Evolutionary conservation across 1,139 yeast species (phyloP), one percentile per base, ranked within the genome.

Genomic region (Geotrichum fermentans): DNA sequence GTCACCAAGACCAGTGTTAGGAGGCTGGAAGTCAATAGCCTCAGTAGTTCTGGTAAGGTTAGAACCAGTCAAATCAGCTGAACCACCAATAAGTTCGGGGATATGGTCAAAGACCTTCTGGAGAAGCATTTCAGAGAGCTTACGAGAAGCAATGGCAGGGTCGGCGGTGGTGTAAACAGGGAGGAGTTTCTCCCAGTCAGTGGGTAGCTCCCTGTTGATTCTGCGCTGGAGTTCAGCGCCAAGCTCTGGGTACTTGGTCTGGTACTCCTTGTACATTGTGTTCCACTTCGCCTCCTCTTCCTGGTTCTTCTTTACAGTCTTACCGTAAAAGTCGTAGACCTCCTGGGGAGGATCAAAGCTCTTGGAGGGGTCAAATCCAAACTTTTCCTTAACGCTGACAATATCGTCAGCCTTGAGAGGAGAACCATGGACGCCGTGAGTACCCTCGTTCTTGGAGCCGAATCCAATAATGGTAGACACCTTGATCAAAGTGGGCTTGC

Each of bases 61-160:
- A 55, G 98, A 92, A 59, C 96, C 95, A 56, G 98, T 92, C 74
- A 92, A 81, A 74, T 92, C 98, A 54, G 98, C 98, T 60, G 98
- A 90, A 65, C 98, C 98, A 74, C 97, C 97, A 66, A 92, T 73
- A 56, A 92, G 75, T 75, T 90, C 97, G 52, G 98, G 98, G 43
- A 94, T 61, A 46, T 62, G 77, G 40, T 76, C 79, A 63, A 78
- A 76, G 61, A 92, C 73, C 62, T 75, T 73, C 61, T 78, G 74
- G 64, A 92, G 74, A 48, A 85, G 88, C 59, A 77, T 78, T 77
- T 92, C 97, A 52, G 96, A 85, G 65, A 90, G 78, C 77, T 92
- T 92, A 81, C 98, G 87, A 57, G 97, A 82, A 59, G 98, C 98
- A 59, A 89, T 75, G 45, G 97, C 82, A 61, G 78, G 73, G 73